A percentile compares a stretch with the other conserved stretches of the same genome.
These are phyloP conservation scores for Metarhizium sp. DNA, from an alignment of 2,329 filamentous ascomycete species.

Conservation along the genomic window DNA sequence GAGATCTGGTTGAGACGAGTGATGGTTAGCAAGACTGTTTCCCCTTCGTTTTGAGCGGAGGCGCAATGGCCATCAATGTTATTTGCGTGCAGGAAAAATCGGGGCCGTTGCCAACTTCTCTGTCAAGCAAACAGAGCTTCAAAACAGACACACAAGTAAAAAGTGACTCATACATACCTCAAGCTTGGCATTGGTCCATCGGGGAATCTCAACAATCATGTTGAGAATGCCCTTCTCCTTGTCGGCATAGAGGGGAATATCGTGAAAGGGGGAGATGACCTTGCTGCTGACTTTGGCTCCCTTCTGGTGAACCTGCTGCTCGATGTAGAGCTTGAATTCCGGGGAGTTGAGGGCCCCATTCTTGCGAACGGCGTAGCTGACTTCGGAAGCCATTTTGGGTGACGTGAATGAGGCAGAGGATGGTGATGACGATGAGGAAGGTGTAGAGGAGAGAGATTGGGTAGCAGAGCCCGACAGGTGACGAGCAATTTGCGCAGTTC, in stretches of 20 bases:
- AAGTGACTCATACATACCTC: constrained; percentile 55
- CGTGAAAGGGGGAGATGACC: constrained; percentile 92
- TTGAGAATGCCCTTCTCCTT: constrained; percentile 91
- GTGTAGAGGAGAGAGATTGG: constrained; percentile 8
- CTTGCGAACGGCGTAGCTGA: constrained; percentile 68
- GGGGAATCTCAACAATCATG: constrained; percentile 99
- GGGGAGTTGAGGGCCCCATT: constrained; percentile 83
- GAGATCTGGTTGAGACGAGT: constrained; percentile 61
- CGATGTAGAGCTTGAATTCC: constrained; percentile 94
- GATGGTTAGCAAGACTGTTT: constrained; percentile 13
- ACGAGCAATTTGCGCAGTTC: constrained; percentile 45
- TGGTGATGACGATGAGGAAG: neutral
- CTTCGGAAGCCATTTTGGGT: constrained; percentile 42
- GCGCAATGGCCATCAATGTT: neutral
- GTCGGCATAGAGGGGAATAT: constrained; percentile 97
- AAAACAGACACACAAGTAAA: neutral
- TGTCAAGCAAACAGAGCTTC: neutral
- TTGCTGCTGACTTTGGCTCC: constrained; percentile 45
- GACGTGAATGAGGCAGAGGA: constrained; percentile 14
- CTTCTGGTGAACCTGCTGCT: constrained; percentile 57
- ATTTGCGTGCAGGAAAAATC: neutral
- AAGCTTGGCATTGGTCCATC: constrained; percentile 99
- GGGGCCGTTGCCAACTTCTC: neutral
- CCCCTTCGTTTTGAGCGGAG: neutral
- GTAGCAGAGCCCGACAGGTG: constrained; percentile 33